Base-by-base conservation (phyloP, 345 rosid genomes). In the Fremontodendron californicum region DNA sequence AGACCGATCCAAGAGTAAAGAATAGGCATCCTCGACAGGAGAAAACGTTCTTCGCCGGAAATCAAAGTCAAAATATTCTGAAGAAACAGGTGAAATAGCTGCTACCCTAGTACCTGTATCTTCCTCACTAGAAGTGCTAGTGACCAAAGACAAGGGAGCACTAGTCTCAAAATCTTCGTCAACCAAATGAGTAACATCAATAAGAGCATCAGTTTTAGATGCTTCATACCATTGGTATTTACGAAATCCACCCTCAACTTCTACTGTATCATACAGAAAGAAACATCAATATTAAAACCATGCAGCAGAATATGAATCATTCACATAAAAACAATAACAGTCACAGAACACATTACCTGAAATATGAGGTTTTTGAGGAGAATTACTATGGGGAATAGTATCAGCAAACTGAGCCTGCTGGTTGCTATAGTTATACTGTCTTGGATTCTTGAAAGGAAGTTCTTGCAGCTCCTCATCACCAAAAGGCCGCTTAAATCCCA, bases 361-460 rank as follows among this genome's bases (percentile, higher is more conserved):
- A 77, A 73, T 10, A 42, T 46, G 29, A 69, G 65, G 65, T 33
- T 69, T 71, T 43, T 39, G 58, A 39, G 43, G 64, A 71, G 46
- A 19, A 71, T 49, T 72, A 67, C 81, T 48, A 25, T 60, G 27
- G 29, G 83, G 57, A 60, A 73, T 46, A 31, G 42, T 15, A 77
- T 80, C 76, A 25, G 65, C 64, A 55, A 79, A 8, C 25, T 69
- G 71, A 54, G 75, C 55, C 51, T 78, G 51, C 75, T 82, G 83
- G 48, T 83, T 58, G 61, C 39, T 40, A 65, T 77, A 74, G 55
- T 87, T 84, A 75, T 80, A 71, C 27, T 75, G 84, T 75, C 89
- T 84, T 51, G 79, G 84, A 55, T 82, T 84, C 90, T 90, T 89
- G 77, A 49, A 73, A 58, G 90, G 48, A 45, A 81, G 67, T 73